Percentiles rank a stretch among this genome's conserved stretches.
Conservation (phyloP, 768 basidiomycete genomes). For the Termitomyces sp. region DNA sequence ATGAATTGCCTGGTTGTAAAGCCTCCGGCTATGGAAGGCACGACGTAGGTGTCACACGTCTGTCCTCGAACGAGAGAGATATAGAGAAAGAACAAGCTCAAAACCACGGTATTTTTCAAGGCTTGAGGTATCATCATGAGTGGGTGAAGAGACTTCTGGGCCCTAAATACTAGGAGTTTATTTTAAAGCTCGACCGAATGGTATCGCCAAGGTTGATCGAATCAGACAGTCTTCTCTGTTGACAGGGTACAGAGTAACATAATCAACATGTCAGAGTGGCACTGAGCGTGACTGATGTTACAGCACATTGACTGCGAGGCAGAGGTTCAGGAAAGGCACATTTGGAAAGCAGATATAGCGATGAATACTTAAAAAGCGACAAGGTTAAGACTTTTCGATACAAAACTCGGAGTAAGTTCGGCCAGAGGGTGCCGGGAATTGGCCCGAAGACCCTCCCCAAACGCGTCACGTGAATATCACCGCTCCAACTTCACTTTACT, state of each 20-base stretch:
- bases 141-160: not conserved
- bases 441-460: too few relatives aligned
- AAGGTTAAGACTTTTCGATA: too few relatives aligned
- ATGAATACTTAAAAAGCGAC: too few relatives aligned
- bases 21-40: conserved; percentile 22
- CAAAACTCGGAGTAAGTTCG: too few relatives aligned
- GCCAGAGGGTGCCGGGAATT: too few relatives aligned
- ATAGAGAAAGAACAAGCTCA: not conserved
- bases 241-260: not conserved
- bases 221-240: not conserved
- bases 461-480: too few relatives aligned
- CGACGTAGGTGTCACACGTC: conserved; percentile 22
- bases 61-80: conserved; percentile 4
- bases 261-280: conserved; percentile 12
- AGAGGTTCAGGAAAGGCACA: too few relatives aligned
- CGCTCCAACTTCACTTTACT: not conserved
- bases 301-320: too few relatives aligned
- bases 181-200: not conserved
- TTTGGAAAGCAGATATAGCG: too few relatives aligned
- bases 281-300: too few relatives aligned
- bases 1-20: conserved; percentile 20
- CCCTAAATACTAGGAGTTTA: not conserved
- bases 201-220: not conserved
- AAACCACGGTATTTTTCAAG: not conserved
- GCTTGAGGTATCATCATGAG: not conserved